Conservation (phyloP, 2,329 filamentous ascomycete species). For the Rugonectria rugulosa region DNA sequence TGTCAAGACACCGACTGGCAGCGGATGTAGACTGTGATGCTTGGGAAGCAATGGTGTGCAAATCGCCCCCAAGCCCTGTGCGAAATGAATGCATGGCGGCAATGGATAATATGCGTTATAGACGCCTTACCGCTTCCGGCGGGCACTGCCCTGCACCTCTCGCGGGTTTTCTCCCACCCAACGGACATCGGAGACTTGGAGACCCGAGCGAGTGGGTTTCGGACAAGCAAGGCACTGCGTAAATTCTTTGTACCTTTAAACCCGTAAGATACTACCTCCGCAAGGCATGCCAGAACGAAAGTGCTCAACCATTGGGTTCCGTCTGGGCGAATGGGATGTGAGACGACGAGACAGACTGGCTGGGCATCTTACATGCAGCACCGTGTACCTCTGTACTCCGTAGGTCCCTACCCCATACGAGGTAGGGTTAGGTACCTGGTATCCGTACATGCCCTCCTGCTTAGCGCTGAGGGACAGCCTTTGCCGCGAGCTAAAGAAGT, state of each 20-base stretch:
- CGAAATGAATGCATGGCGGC: conserved; percentile 21
- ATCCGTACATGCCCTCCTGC: background rate
- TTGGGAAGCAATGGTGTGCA: conserved; percentile 29
- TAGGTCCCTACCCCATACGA: no score
- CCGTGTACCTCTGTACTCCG: no score
- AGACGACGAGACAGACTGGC: background rate
- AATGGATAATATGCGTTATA: conserved; percentile 26
- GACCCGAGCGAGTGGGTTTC: background rate
- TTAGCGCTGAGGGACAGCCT: conserved; percentile 7
- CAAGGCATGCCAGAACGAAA: no score
- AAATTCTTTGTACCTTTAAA: no score
- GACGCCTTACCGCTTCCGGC: conserved; percentile 39
- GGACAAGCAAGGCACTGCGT: no score
- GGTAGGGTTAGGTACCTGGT: no score
- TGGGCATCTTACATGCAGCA: no score
- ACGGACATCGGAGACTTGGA: conserved; percentile 6
- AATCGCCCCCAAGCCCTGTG: conserved; percentile 24
- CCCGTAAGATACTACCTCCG: no score
- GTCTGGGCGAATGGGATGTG: background rate
- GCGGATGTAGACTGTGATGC: conserved; percentile 21
- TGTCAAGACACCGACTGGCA: conserved; percentile 8
- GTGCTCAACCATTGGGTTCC: conserved; percentile 5
- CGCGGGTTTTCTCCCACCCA: conserved; percentile 2
- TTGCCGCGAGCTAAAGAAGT: conserved; percentile 9
- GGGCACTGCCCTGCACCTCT: conserved; percentile 17